Evolutionary conservation across 441 rosid genomes (phyloP), one percentile per base, ranked within the genome.

Genomic region (Euphorbia schlechtendalii): DNA sequence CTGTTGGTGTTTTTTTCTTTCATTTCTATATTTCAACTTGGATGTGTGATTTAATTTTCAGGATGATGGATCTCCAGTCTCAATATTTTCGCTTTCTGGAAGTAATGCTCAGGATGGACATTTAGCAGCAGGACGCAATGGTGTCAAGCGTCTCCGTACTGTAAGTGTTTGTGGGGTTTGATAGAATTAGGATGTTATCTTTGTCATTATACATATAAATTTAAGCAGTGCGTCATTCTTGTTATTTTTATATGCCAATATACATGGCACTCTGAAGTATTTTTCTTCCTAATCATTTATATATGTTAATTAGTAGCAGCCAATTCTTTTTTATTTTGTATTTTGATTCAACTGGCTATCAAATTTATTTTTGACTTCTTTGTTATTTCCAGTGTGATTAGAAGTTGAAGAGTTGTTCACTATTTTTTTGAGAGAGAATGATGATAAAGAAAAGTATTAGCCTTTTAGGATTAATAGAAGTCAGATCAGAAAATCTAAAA

Each of bases 131-230:
- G 99, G 90, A 32, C 82, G 96, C 25, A 91, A 94, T 66, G 99
- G 96, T 58, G 91, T 94, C 75, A 94, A 89, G 81, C 96, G 99
- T 61, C 98, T 94, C 59, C 98, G 99, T 46, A 94, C 99, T n/a
- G 99, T 94, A 84, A 77, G 84, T 64, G 76, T 54, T 45, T 21
- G 13, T 61, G 54, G 18, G 9, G 32, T 51, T 40, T 32, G 45
- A 22, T 43, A 65, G 40, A 22, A 53, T 18, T 24, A 1, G 11
- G 13, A 53, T 0, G 21, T 53, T 53, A 48, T 36, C 59, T 61
- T 22, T 30, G 71, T 20, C 3, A 9, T 57, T 21, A n/a, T 38
- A 11, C 57, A 7, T 61, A 8, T 56, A 4, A 20, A 25, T 38
- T 56, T n/a, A 34, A 25, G 65, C 64, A 15, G 27, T 24, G 22